Percentiles rank a stretch among this genome's conserved stretches.
Evolutionary conservation across 371 early-diverging fungal genomes (phyloP).

Genomic region (Mucor indicus): DNA sequence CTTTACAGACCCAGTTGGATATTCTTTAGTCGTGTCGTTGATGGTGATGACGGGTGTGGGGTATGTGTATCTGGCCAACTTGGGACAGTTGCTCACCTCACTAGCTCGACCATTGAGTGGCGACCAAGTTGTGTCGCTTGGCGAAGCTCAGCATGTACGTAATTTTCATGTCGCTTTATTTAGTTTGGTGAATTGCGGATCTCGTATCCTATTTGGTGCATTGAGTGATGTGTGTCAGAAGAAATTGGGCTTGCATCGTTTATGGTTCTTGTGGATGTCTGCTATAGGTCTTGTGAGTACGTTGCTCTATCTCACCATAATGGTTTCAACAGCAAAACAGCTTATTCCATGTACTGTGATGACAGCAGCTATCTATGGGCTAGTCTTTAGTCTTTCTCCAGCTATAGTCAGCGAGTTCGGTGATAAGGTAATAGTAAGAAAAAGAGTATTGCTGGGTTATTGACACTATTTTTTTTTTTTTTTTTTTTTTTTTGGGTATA

Average conservation of each 20-base stretch:
- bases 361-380: conserved; percentile 38
- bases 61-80: conserved; percentile 43
- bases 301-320: conserved; percentile 7
- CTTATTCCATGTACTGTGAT: conserved; percentile 31
- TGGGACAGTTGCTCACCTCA: conserved; percentile 34
- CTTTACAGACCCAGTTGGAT: conserved; percentile 31
- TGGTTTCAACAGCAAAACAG: conserved; percentile 10
- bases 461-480: conserved; percentile 5
- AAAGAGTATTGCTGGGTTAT: not conserved
- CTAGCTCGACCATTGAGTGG: too few species aligned
- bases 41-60: conserved; percentile 39
- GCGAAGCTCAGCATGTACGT: conserved; percentile 29
- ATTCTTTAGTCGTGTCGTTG: conserved; percentile 28
- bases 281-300: conserved; percentile 9
- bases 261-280: conserved; percentile 42
- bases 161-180: conserved; percentile 44
- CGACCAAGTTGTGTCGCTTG: not conserved
- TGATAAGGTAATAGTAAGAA: conserved; percentile 21
- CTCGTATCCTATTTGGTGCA: conserved; percentile 40
- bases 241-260: conserved; percentile 32
- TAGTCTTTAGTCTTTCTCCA: conserved; percentile 40
- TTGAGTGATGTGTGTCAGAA: conserved; percentile 41
- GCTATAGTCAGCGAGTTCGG: conserved; percentile 44
- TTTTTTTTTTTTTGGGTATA: conserved; percentile 1
- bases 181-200: conserved; percentile 45